Base-by-base conservation (phyloP, 306 rosid species). In the Cercis canadensis region DNA sequence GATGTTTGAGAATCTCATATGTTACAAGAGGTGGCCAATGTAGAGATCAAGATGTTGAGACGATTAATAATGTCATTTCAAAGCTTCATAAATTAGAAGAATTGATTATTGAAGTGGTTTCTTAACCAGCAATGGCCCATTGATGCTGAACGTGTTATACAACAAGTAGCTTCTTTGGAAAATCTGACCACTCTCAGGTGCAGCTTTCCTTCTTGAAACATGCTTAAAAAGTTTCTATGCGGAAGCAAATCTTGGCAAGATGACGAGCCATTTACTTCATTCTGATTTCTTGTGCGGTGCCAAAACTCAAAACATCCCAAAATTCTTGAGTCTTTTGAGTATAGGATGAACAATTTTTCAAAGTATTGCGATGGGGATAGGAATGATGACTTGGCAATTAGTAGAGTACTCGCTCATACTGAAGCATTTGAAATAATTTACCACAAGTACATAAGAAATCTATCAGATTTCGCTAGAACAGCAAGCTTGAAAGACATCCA, bases 41-140 rank as follows among this genome's bases (percentile, higher is more conserved):
- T 55, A 31, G n/a, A 18, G 29, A 7, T 70, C 54, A 51, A 33
- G 44, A 10, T 55, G 66, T 6, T 31, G 5, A 56, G 1, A 6
- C 4, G 8, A 13, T 8, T 61, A 4, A 0, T 14, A 6, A 39
- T 40, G 67, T 52, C 5, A 75, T 80, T 39, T 65, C 51, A 50
- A 65, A 15, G 9, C 78, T 75, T 29, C 15, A 6, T 1, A 57
- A 7, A 13, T 70, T 80, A 54, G 84, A 80, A 75, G 84, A 80
- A 69, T 47, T 75, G 51, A 29, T 47, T 18, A 71, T 75, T 65
- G 46, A 65, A 57, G 81, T 80, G 4, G 54, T 49, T 19, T 39
- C 67, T 4, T 36, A n/a, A 52, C 13, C 8, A 52, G 32, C 29
- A 11, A 8, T 65, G 72, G 70, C 58, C 67, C 43, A 33, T 11